A percentile compares a stretch with the other conserved stretches of the same genome.
Evolutionary conservation across 2,329 filamentous ascomycete genomes (phyloP).

Genomic region (Didymella arachidicola): DNA sequence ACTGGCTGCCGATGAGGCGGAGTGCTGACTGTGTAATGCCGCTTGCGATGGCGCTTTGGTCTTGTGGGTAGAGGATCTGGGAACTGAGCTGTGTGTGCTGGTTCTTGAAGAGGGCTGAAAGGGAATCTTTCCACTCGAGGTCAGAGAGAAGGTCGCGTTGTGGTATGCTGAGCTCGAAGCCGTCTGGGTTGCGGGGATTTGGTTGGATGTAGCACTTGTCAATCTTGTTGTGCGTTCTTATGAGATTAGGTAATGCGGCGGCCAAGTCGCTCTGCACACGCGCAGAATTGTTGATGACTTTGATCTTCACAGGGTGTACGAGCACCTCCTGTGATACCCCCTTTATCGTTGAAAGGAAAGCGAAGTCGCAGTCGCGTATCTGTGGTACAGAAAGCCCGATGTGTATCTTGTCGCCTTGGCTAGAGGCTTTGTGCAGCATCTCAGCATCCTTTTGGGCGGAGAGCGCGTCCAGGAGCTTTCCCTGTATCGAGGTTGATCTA

Average conservation of each 20-base stretch:
- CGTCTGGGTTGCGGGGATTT: constrained; percentile 24
- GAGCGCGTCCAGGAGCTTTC: constrained; percentile 30
- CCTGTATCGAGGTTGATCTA: constrained; percentile 22
- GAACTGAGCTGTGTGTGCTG: constrained; percentile 26
- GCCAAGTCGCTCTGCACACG: constrained; percentile 1
- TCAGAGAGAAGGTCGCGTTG: constrained; percentile 28
- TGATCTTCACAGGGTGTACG: constrained; percentile 23
- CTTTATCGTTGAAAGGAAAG: constrained; percentile 30
- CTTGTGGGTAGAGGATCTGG: constrained; percentile 35
- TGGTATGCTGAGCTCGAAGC: constrained; percentile 34
- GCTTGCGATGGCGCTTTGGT: constrained; percentile 35
- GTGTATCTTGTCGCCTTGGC: constrained; percentile 25
- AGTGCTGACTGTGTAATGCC: constrained; percentile 34
- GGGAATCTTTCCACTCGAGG: constrained; percentile 35
- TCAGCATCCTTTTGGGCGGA: constrained; percentile 38
- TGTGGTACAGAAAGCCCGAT: constrained; percentile 39
- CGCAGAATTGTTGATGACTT: not conserved
- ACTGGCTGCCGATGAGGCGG: constrained; percentile 37
- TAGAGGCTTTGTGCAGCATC: constrained; percentile 31
- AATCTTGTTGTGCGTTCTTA: constrained; percentile 18
- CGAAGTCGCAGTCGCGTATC: constrained; percentile 38
- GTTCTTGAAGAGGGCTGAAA: constrained; percentile 29
- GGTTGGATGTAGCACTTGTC: constrained; percentile 33
- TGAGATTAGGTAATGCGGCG: constrained; percentile 17
- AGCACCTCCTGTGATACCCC: constrained; percentile 34